Base-by-base conservation (phyloP, 352 stramenopile genomes). In the Nothophytophthora sp. region DNA sequence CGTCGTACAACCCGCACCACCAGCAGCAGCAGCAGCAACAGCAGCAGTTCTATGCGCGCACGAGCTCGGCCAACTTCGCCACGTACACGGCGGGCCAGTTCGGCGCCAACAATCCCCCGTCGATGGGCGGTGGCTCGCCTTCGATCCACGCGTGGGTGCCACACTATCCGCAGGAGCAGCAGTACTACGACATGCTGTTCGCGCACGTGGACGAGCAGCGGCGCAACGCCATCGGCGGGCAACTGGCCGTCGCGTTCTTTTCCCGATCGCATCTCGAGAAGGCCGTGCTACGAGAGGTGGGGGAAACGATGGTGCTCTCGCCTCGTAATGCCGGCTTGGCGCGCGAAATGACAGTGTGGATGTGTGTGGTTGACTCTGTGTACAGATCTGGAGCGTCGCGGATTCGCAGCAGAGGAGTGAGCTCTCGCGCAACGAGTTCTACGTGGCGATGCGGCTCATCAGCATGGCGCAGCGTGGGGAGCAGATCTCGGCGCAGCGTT, bases 171-270 rank as follows among this genome's bases (percentile, higher is more conserved):
- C 60, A 68, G 16, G 88, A 97, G 50, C 79, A 80, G 33, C 73
- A 90, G 38, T 97, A 97, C 65, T 98, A 93, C 71, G 79, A 97
- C 63, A 56, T 72, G 50, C 71, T 98, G 22, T 98, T 98, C 60
- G 37, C 67, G 7, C 48, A 76, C n/a, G 92, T 92, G n/a, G 95
- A 98, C 60, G 78, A 88, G 12, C 72, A 95, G 54, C 63, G 76
- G 13, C 70, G 71, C 33, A 86, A 94, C 24, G 72, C 79, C 11
- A 96, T 98, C 55, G 82, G 80, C 11, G 95, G 95, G 6, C 77
- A 71, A 4, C 79, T 91, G 24, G 95, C 95, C 4, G 95, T 98
- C 9, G 70, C 81, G 48, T 98, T 98, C 66, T 97, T 98, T 59
- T 89, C 85, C 22, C 76, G 84, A 0, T 98, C 92, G 15, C 92